Evolutionary conservation across 371 early-diverging fungal genomes (phyloP).

Genomic region (Mucor circinelloides): DNA sequence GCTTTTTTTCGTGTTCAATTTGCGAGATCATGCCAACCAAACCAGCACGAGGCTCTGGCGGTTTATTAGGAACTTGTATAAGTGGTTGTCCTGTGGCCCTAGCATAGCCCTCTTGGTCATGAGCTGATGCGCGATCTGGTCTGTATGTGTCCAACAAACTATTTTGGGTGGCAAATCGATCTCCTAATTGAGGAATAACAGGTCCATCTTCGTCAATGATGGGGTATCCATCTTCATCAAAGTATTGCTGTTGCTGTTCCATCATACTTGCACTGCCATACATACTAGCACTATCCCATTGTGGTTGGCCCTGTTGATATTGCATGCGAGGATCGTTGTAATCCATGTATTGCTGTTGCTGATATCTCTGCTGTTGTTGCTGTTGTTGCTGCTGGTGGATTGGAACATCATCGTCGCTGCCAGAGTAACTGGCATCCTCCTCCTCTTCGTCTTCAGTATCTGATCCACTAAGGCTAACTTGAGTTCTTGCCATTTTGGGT

Average conservation of each 20-base stretch:
- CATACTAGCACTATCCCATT: conserved; percentile 17
- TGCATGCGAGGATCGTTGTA: neutral
- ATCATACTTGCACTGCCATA: conserved; percentile 12
- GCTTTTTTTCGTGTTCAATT: conserved; percentile 43
- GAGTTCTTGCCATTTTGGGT: conserved; percentile 23
- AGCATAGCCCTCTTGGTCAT: conserved; percentile 49
- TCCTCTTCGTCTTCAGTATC: conserved; percentile 26
- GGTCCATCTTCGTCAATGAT: conserved; percentile 39
- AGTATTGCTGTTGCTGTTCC: conserved; percentile 17
- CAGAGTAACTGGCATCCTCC: conserved; percentile 5
- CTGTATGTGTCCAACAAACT: conserved; percentile 40
- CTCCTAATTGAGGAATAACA: conserved; percentile 35
- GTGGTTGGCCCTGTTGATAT: neutral
- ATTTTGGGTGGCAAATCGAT: conserved; percentile 40
- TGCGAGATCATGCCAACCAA: conserved; percentile 52
- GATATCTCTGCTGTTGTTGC: neutral
- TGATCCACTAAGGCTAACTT: conserved; percentile 33
- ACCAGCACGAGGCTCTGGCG: conserved; percentile 43
- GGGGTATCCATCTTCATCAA: conserved; percentile 6
- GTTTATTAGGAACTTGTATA: conserved; percentile 43
- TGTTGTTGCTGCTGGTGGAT: conserved; percentile 17
- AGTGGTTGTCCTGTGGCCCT: conserved; percentile 48
- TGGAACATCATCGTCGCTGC: conserved; percentile 21
- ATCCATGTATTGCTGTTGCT: conserved; percentile 1
- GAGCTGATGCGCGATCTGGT: conserved; percentile 37